Evolutionary conservation across 805 yeast genomes (phyloP).

Genomic region (Alloascoidea africana): DNA sequence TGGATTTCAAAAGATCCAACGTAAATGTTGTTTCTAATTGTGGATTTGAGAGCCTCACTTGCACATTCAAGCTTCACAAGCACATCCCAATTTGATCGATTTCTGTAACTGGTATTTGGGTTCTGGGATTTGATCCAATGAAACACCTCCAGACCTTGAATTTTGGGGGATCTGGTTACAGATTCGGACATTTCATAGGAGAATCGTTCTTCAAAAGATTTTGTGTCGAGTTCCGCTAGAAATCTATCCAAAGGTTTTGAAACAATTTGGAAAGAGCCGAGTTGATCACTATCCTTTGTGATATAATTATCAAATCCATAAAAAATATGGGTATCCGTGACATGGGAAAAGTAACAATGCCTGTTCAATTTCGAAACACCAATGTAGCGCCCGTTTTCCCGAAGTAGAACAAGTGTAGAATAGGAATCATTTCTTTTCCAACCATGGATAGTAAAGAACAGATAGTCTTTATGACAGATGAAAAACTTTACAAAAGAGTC

Average conservation of each 20-base stretch:
- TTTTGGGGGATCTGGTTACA: too few species aligned
- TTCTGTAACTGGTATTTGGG: too few species aligned
- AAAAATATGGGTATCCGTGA: slow-evolving; percentile 1
- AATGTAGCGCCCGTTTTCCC: background rate
- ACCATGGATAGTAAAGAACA: slow-evolving; percentile 1
- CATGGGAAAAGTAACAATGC: background rate
- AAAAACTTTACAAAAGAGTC: background rate
- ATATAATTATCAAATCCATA: background rate
- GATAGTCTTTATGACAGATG: background rate
- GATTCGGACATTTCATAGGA: too few species aligned
- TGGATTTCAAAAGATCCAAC: slow-evolving; percentile 1
- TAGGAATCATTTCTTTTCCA: background rate
- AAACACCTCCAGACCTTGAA: too few species aligned
- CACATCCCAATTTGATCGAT: too few species aligned
- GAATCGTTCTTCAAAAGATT: background rate
- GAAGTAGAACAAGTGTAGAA: background rate
- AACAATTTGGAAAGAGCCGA: background rate
- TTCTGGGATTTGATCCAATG: too few species aligned
- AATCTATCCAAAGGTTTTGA: background rate
- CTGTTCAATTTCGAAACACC: background rate
- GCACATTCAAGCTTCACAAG: background rate
- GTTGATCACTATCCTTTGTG: slow-evolving; percentile 1
- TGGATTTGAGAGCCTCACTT: background rate
- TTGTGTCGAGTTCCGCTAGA: background rate
- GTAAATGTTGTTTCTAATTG: background rate